Evolutionary conservation across 495 filamentous ascomycete genomes (phyloP).

Genomic region (Podospora didyma): DNA sequence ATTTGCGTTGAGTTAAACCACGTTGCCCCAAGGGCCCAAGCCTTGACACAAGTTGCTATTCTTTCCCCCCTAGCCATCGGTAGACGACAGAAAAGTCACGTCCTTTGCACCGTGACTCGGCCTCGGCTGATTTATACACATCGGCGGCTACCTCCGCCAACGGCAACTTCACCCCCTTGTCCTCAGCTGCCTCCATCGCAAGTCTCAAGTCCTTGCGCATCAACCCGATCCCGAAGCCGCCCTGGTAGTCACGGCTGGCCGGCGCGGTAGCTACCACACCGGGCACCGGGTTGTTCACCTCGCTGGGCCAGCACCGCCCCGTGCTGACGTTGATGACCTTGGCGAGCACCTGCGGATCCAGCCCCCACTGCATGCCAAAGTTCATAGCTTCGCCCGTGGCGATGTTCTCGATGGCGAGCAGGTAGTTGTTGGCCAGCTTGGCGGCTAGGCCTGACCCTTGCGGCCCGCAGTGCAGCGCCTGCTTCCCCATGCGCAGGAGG

Average conservation of each 20-base stretch:
- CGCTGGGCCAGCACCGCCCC: slow-evolving; percentile 86
- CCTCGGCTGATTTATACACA: slow-evolving; percentile 63
- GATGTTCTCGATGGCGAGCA: slow-evolving; percentile 88
- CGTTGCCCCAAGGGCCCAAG: too few species aligned
- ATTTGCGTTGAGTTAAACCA: too few species aligned
- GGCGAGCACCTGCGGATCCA: slow-evolving; percentile 74
- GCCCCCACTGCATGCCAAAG: slow-evolving; percentile 76
- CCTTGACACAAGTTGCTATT: too few species aligned
- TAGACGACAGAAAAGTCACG: slow-evolving; percentile 87
- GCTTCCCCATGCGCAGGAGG: slow-evolving; percentile 75
- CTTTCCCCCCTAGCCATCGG: slow-evolving; percentile 51
- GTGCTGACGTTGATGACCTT: slow-evolving; percentile 81
- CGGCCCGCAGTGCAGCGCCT: slow-evolving; percentile 72
- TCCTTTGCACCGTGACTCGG: slow-evolving; percentile 57
- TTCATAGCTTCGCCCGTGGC: slow-evolving; percentile 93
- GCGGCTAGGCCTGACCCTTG: slow-evolving; percentile 78
- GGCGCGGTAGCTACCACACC: slow-evolving; percentile 74
- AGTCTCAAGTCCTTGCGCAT: slow-evolving; percentile 82
- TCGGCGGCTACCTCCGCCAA: slow-evolving; percentile 60
- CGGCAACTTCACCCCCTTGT: slow-evolving; percentile 61
- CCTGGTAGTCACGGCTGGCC: slow-evolving; percentile 67
- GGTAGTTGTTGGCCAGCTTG: slow-evolving; percentile 92
- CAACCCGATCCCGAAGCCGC: slow-evolving; percentile 77
- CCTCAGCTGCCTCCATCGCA: slow-evolving; percentile 67
- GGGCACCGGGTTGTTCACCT: slow-evolving; percentile 88